Evolutionary conservation across 1,139 yeast species (phyloP), one percentile per base, ranked within the genome.

Genomic region (Taphrina flavorubra): DNA sequence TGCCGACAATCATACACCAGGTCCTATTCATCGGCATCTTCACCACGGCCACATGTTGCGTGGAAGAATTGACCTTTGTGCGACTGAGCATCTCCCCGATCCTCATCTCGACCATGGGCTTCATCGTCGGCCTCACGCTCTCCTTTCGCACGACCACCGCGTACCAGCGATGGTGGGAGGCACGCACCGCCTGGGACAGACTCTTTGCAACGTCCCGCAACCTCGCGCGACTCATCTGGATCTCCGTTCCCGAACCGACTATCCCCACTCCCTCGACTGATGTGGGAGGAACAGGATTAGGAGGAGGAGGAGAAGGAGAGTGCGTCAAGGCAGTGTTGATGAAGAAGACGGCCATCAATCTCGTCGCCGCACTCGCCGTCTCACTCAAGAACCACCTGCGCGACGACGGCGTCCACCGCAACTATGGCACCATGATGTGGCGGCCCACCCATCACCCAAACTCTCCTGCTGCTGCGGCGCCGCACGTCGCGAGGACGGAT

Each of bases 101-200:
- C 44, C 61, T 71, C 49, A 71, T 71, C 58, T 68, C 72, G 6
- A 62, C 70, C 40, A 70, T 71, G 36, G 73, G 71, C 55, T 71
- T 71, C 68, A 71, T 71, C 51, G 71, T 72, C 51, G 68, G 71
- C 42, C 63, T 71, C 40, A 51, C 72, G 10, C 68, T 71, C 13
- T 70, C 72, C 10, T 71, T 71, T 39, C 64, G 73, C 6, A 65
- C 71, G 56, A 69, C 69, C 59, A 70, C 72, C 2, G 72, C 72
- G 14, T 71, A 71, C 53, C 71, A 69, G 51, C 65, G 72, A 25
- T 71, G 70, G 69, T 68, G 70, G 53, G 73, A 71, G 47, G 72
- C 72, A 14, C 66, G 73, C 13, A 51, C 42, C 13, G 65, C 65
- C 11, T 62, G 65, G 65, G 65, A 62, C 56, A 39, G 42, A 40